phyloP scores from a whole-genome alignment of 1,284 basidiomycete genomes.

The Trametes polyzona region DNA sequence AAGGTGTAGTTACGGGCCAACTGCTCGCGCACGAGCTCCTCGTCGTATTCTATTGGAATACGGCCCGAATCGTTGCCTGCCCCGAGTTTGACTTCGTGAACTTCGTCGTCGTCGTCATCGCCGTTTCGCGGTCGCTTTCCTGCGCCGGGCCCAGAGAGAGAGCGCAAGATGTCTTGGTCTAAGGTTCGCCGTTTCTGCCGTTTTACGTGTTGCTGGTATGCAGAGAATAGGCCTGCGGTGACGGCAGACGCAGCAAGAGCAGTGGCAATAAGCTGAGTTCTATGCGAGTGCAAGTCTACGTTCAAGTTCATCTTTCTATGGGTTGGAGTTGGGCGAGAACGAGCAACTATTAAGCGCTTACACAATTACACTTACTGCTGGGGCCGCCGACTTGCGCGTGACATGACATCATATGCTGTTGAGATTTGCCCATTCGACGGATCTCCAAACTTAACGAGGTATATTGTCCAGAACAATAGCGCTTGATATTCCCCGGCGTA shows the following conservation, averaged over 20 bases:
- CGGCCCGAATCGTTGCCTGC: slow-evolving; percentile 6
- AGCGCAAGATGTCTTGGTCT: slow-evolving; percentile 56
- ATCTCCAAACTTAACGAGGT: too few relatives aligned
- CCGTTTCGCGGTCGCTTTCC: slow-evolving; percentile 7
- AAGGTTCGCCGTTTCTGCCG: slow-evolving; percentile 57
- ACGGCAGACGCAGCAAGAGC: slow-evolving; percentile 65
- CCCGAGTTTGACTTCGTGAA: slow-evolving; percentile 9
- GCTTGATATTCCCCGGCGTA: too few relatives aligned
- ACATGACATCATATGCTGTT: too few relatives aligned
- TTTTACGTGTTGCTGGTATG: slow-evolving; percentile 56
- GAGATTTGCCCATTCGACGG: too few relatives aligned
- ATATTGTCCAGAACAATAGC: too few relatives aligned
- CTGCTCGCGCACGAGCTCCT: slow-evolving; percentile 82
- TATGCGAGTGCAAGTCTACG: slow-evolving; percentile 45
- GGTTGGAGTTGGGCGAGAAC: neutral
- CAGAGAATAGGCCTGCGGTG: slow-evolving; percentile 59
- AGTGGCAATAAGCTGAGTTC: slow-evolving; percentile 60
- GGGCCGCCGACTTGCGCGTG: too few relatives aligned
- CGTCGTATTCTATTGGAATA: slow-evolving; percentile 55
- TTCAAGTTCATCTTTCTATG: slow-evolving; percentile 29
- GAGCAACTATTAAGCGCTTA: too few relatives aligned
- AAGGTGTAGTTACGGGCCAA: slow-evolving; percentile 95
- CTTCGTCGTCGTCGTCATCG: slow-evolving; percentile 19
- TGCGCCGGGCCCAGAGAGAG: slow-evolving; percentile 41
- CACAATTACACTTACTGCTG: too few relatives aligned